Evolutionary conservation across 2,329 filamentous ascomycete species (phyloP).

Genomic region (Exutisphaerella laricina): DNA sequence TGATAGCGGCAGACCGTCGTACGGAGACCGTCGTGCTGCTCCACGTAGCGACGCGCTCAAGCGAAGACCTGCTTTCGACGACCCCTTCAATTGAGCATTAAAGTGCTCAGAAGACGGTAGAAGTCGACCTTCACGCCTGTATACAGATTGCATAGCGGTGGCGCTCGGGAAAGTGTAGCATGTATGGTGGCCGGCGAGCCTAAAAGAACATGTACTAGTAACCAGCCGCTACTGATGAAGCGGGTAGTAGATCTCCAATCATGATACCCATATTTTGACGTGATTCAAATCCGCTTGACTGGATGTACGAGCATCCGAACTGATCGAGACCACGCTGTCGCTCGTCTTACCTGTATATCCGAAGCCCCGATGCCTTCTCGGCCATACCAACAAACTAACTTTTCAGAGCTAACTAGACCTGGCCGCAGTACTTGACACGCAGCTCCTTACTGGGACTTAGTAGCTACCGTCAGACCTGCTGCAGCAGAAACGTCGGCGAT

Average conservation of each 20-base stretch:
- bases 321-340: neutral
- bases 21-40: no score
- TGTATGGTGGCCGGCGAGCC: slow-evolving; percentile 3
- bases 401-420: no score
- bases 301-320: neutral
- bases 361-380: no score
- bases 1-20: slow-evolving; percentile 27
- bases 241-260: slow-evolving; percentile 1
- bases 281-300: neutral
- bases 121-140: neutral
- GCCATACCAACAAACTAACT: no score
- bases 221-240: neutral
- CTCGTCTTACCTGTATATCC: neutral
- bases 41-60: neutral
- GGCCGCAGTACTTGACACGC: no score
- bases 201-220: neutral
- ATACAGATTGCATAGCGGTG: slow-evolving; percentile 3
- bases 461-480: no score
- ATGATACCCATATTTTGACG: neutral
- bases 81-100: neutral
- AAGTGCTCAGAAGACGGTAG: neutral
- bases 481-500: no score
- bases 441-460: no score
- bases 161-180: neutral
- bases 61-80: neutral